Conservation (phyloP, 129 eudicot species). For the Logfia minima region DNA sequence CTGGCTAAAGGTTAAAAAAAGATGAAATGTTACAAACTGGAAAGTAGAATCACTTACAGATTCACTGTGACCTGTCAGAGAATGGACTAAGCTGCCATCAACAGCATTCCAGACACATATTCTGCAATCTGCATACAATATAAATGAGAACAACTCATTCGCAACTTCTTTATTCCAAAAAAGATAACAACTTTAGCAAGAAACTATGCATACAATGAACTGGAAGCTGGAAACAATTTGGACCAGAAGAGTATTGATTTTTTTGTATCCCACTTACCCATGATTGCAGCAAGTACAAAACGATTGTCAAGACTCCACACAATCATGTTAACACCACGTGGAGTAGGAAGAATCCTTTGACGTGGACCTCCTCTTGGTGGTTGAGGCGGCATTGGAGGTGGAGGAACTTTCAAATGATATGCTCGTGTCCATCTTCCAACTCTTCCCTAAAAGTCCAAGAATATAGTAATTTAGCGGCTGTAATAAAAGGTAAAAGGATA, state of each 20-base stretch:
- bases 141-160: slow-evolving; percentile 16
- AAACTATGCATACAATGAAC: neutral
- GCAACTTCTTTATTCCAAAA: slow-evolving; percentile 26
- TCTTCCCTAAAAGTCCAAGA: slow-evolving; percentile 58
- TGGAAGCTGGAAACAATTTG: neutral
- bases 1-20: neutral
- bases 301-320: slow-evolving; percentile 98
- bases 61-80: slow-evolving; percentile 91
- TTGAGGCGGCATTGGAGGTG: slow-evolving; percentile 14
- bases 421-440: slow-evolving; percentile 91
- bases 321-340: slow-evolving; percentile 99
- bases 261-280: slow-evolving; percentile 59
- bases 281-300: slow-evolving; percentile 97
- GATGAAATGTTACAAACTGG: neutral
- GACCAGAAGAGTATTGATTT: neutral
- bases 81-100: slow-evolving; percentile 97
- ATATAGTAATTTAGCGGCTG: slow-evolving; percentile 20
- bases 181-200: slow-evolving; percentile 8
- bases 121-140: slow-evolving; percentile 72
- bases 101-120: slow-evolving; percentile 99
- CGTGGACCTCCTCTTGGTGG: slow-evolving; percentile 16
- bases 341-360: slow-evolving; percentile 53
- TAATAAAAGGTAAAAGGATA: slow-evolving; percentile 1
- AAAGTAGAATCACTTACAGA: slow-evolving; percentile 58
- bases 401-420: slow-evolving; percentile 37